Conservation (phyloP, 495 filamentous ascomycete genomes). For the Podospora conica region DNA sequence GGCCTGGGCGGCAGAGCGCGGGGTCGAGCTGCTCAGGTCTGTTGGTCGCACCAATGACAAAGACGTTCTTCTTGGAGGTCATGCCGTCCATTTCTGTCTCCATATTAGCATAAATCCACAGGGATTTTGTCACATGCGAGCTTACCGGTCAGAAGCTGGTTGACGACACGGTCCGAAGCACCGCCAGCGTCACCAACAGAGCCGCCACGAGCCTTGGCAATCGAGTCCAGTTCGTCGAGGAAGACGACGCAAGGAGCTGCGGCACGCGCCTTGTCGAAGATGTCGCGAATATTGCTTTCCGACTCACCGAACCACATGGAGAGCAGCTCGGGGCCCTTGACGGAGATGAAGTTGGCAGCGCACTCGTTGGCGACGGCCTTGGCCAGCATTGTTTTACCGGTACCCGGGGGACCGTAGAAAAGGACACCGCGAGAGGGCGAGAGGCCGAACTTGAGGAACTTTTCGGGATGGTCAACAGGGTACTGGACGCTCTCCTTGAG, state of each 20-base stretch:
- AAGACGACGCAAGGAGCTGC: slow-evolving; percentile 98
- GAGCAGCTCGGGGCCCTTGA: slow-evolving; percentile 95
- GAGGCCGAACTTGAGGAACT: slow-evolving; percentile 99
- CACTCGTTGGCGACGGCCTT: slow-evolving; percentile 99
- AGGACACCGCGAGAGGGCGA: slow-evolving; percentile 97
- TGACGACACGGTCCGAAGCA: slow-evolving; percentile 98
- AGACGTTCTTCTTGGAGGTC: slow-evolving; percentile 99
- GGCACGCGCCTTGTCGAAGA: slow-evolving; percentile 98
- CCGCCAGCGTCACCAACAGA: slow-evolving; percentile 95
- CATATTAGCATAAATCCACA: slow-evolving; percentile 35
- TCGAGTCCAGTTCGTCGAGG: slow-evolving; percentile 97
- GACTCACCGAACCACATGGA: slow-evolving; percentile 99
- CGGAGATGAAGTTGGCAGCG: slow-evolving; percentile 97
- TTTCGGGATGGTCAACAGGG: slow-evolving; percentile 98
- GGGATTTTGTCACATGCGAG: slow-evolving; percentile 11
- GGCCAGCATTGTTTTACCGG: slow-evolving; percentile 98
- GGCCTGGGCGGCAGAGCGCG: slow-evolving; percentile 93
- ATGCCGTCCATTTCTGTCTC: slow-evolving; percentile 90
- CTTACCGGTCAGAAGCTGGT: slow-evolving; percentile 96
- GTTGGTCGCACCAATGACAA: slow-evolving; percentile 98
- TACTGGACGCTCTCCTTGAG: slow-evolving; percentile 99
- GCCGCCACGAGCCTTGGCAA: slow-evolving; percentile 98
- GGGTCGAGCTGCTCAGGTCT: slow-evolving; percentile 97
- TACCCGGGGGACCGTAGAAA: slow-evolving; percentile 98
- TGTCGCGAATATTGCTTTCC: slow-evolving; percentile 98